These are phyloP conservation scores for Vigna mungo DNA, from an alignment of 306 rosid species.

Conservation along the genomic window DNA sequence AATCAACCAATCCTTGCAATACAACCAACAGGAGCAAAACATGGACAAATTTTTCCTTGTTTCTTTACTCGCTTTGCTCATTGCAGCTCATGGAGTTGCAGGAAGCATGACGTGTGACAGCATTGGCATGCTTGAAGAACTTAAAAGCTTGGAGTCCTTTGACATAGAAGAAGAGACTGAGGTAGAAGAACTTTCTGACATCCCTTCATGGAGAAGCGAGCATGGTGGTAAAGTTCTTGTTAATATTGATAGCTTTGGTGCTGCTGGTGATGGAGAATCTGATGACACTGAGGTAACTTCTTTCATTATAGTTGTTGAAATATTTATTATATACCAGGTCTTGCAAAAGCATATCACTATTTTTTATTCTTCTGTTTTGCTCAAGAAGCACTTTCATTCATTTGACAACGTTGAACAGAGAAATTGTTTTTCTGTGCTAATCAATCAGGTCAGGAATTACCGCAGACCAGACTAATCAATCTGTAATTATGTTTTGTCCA, in stretches of 20 bases:
- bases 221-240: slow-evolving; percentile 91
- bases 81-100: slow-evolving; percentile 66
- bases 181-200: slow-evolving; percentile 58
- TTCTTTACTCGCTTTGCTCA: slow-evolving; percentile 61
- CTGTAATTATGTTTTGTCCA: slow-evolving; percentile 15
- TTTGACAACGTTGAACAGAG: slow-evolving; percentile 19
- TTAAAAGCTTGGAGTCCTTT: slow-evolving; percentile 49
- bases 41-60: slow-evolving; percentile 71
- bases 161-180: slow-evolving; percentile 67
- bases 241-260: slow-evolving; percentile 89
- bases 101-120: slow-evolving; percentile 56
- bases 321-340: not conserved
- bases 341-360: slow-evolving; percentile 4
- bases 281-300: slow-evolving; percentile 82
- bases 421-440: not conserved
- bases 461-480: not conserved
- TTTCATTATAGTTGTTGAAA: not conserved
- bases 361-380: slow-evolving; percentile 18
- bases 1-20: slow-evolving; percentile 59
- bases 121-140: slow-evolving; percentile 60
- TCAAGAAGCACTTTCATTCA: slow-evolving; percentile 30
- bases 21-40: slow-evolving; percentile 44
- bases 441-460: not conserved
- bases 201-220: slow-evolving; percentile 80
- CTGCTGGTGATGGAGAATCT: slow-evolving; percentile 83